Evolutionary conservation across 2,329 filamentous ascomycete genomes (phyloP), one percentile per base, ranked within the genome.

Genomic region (Dryadomyces sulphureus): DNA sequence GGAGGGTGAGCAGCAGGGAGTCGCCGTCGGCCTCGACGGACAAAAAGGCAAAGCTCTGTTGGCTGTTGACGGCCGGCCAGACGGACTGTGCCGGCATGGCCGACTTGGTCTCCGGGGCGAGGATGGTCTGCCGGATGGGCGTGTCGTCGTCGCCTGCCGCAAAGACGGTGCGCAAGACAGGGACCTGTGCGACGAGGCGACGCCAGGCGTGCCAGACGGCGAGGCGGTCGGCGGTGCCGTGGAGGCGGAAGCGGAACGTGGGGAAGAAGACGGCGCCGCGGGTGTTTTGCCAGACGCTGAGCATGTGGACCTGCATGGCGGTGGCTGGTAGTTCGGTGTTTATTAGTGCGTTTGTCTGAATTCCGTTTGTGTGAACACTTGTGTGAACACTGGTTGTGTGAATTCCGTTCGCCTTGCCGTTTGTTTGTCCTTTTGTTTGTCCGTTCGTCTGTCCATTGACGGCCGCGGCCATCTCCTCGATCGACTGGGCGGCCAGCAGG

Each of bases 231-330:
- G 63, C 57, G 5, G 72, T 45, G 1, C 65, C 66, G 0, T 60
- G 55, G 3, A 84, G 51, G 1, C 60, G 58, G 57, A 83, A 89
- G 5, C 59, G 63, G 58, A 95, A 94, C 0, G 69, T 73, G 0
- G 86, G 77, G 55, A 81, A 87, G 61, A 94, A 94, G 0, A 85
- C 66, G 1, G 61, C 58, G 0, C 85, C 83, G 1, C 65, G 56
- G 0, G 79, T 77, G 38, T 76, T 78, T 50, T 83, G 73, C 84
- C 86, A 93, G 38, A 77, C 71, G 16, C 76, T 78, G 22, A 95
- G 66, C 78, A 92, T 86, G 59, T 92, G 89, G 0, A 76, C 64
- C 58, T 95, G 88, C 55, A 87, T 84, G 2, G 87, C 72, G 4
- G 84, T 77, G 3, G 80, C 79, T 1, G 86, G 86, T 1, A 90